phyloP scores from a whole-genome alignment of 495 filamentous ascomycete genomes.

The Xylaria bambusicola region DNA sequence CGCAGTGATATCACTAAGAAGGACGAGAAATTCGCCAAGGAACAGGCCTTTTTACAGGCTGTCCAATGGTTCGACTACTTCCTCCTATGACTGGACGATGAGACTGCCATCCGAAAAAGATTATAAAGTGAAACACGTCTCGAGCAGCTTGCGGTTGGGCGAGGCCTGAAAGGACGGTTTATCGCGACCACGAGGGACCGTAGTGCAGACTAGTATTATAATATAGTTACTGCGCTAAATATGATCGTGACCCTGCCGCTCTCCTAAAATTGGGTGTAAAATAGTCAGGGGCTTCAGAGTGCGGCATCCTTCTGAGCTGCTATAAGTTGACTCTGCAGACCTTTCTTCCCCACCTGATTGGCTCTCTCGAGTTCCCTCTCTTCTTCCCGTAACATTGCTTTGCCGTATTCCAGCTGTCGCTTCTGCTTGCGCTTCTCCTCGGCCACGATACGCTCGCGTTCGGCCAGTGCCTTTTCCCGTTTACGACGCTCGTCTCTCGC shows the following conservation, averaged over 20 bases:
- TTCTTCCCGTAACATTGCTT: constrained; percentile 68
- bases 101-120: neutral
- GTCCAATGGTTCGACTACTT: constrained; percentile 71
- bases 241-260: neutral
- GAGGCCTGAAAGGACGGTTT: neutral
- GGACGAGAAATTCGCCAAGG: constrained; percentile 73
- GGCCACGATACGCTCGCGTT: constrained; percentile 70
- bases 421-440: constrained; percentile 72
- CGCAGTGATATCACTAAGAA: constrained; percentile 63
- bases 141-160: too few relatives aligned
- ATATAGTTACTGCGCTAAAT: neutral
- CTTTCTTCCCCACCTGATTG: constrained; percentile 74
- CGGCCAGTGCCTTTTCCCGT: constrained; percentile 73
- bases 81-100: constrained; percentile 39
- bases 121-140: neutral
- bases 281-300: neutral
- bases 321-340: constrained; percentile 65
- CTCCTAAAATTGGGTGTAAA: neutral
- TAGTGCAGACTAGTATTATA: neutral
- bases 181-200: neutral
- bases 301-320: constrained; percentile 21
- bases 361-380: constrained; percentile 78
- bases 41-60: constrained; percentile 82
- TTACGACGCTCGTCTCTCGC: constrained; percentile 64
- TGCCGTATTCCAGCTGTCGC: constrained; percentile 65